phyloP scores from a whole-genome alignment of 2,329 filamentous ascomycete species.

The Allantophomopsis cytisporea region DNA sequence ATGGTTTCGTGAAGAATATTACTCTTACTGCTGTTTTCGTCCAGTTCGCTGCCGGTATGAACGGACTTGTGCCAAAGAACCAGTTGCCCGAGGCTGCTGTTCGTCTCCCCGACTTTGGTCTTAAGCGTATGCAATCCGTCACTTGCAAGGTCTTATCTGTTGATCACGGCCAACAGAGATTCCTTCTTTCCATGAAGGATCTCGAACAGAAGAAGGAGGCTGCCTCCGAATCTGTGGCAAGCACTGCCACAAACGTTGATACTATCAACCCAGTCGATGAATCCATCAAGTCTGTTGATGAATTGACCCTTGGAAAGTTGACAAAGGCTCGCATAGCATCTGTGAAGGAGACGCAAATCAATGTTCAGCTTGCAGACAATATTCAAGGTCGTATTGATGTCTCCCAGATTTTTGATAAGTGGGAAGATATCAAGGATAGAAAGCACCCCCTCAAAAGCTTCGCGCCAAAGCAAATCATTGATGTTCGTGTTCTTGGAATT shows the following conservation, averaged over 20 bases:
- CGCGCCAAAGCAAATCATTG: constrained; percentile 53
- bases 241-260: constrained; percentile 23
- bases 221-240: constrained; percentile 5
- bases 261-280: constrained; percentile 50
- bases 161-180: constrained; percentile 55
- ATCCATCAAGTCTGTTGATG: constrained; percentile 48
- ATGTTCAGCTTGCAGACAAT: constrained; percentile 77
- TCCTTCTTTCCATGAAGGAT: constrained; percentile 46
- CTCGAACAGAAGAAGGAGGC: constrained; percentile 28
- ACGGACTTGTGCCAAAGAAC: constrained; percentile 67
- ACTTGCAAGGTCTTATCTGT: constrained; percentile 58
- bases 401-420: constrained; percentile 78
- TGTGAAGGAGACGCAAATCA: constrained; percentile 82
- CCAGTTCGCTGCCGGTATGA: constrained; percentile 69
- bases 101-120: constrained; percentile 59
- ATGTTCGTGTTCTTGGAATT: constrained; percentile 69
- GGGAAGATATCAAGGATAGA: constrained; percentile 72
- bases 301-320: constrained; percentile 59
- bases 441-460: constrained; percentile 72
- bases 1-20: constrained; percentile 77
- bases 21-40: constrained; percentile 73
- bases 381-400: constrained; percentile 88
- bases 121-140: constrained; percentile 65
- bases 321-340: constrained; percentile 70
- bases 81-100: constrained; percentile 61